Base-by-base conservation (phyloP, 2,329 filamentous ascomycete genomes). In the Didymella segeticola region DNA sequence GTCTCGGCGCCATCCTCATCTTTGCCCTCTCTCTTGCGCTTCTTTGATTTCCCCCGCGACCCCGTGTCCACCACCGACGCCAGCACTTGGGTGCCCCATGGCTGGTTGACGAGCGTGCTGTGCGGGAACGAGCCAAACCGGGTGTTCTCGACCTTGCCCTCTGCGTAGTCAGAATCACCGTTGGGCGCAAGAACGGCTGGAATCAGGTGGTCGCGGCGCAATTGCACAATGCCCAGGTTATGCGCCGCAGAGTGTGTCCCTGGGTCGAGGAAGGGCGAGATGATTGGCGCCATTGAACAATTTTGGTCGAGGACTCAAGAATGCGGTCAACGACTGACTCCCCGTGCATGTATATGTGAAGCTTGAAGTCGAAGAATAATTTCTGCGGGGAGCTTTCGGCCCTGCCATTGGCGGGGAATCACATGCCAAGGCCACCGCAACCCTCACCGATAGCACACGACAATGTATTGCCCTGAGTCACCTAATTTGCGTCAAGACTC, bases 41-140 rank as follows among this genome's bases (percentile, higher is more conserved):
- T 78, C 66, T 69, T 70, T 7, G 62, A 65, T 45, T 89, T 84
- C 27, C 91, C 91, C 64, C 92, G 82, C n/a, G 91, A 95, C 11
- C 93, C 92, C 0, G 93, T 97, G 68, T 97, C 91, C 51, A 97
- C 92, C 26, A 88, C 86, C 1, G 92, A 96, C 7, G 95, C 95
- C 39, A 91, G 84, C 19, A 98, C 87, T 72, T 98, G 95, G 6
- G 90, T 91, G 23, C 95, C 95, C 93, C 93, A 98, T 34, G 90
- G 89, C 47, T 92, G 80, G 5, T 86, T 82, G 49, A 96, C 69
- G 22, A 82, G 73, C 0, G 79, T 81, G 57, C 71, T 79, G 63
- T 82, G 80, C 2, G 80, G 80, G 49, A 79, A 82, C 12, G 93
- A 96, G 42, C 95, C 95, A 69, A 96, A 99, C 37, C 93, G 87